These are phyloP conservation scores for Dalechampia spathulata DNA, from an alignment of 441 rosid genomes.

Conservation along the genomic window DNA sequence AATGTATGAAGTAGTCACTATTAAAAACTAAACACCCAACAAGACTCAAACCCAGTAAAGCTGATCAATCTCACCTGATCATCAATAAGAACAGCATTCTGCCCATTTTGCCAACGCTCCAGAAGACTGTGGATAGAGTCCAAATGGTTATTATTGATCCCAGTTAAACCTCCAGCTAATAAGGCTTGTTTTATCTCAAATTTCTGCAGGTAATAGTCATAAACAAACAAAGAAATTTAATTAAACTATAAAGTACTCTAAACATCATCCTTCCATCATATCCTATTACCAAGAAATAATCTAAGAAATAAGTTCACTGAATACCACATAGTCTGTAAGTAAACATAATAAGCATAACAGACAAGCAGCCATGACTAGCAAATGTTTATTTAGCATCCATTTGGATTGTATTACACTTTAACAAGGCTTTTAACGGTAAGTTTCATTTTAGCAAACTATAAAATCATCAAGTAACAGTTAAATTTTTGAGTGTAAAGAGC, in stretches of 20 bases:
- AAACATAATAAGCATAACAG: background rate
- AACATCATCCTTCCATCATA: background rate
- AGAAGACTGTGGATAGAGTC: slow-evolving; percentile 29
- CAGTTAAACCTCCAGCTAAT: slow-evolving; percentile 19
- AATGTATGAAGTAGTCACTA: background rate
- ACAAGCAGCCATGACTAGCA: background rate
- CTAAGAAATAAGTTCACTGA: background rate
- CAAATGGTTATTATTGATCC: slow-evolving; percentile 12
- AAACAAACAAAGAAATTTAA: slow-evolving; percentile 1
- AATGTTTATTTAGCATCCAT: background rate
- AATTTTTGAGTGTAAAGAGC: background rate
- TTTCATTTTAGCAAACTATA: background rate
- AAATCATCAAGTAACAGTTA: background rate
- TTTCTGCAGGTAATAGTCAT: slow-evolving; percentile 24
- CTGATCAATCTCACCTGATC: slow-evolving; percentile 30
- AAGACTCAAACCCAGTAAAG: slow-evolving; percentile 1
- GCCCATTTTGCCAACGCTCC: slow-evolving; percentile 27
- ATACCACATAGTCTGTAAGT: background rate
- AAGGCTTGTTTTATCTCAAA: slow-evolving; percentile 20
- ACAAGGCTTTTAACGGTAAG: background rate
- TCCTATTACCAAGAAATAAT: background rate
- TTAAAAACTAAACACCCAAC: background rate
- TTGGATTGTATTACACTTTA: background rate
- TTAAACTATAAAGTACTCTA: background rate
- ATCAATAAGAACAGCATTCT: slow-evolving; percentile 39